These are phyloP conservation scores for Calocybe gangraenosa DNA, from an alignment of 768 basidiomycete species.

Conservation along the genomic window DNA sequence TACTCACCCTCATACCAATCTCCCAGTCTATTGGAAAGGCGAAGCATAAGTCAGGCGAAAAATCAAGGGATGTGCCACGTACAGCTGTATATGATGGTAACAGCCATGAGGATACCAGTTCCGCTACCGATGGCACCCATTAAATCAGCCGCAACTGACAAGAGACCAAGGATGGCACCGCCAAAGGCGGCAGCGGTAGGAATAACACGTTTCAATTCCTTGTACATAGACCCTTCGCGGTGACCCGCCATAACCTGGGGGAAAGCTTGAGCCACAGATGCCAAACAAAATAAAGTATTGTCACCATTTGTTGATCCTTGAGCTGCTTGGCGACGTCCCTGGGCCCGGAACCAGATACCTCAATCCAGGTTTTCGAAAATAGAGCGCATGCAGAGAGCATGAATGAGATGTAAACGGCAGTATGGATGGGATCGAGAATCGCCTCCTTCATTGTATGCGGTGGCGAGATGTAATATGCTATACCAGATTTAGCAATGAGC, in stretches of 20 bases:
- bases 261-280: not conserved
- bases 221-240: conserved; percentile 98
- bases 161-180: conserved; percentile 90
- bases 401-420: conserved; percentile 84
- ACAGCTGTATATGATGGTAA: conserved; percentile 96
- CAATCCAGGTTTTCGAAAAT: conserved; percentile 99
- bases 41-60: conserved; percentile 7
- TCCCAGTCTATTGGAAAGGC: conserved; percentile 70
- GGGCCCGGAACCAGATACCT: conserved; percentile 94
- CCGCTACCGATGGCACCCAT: conserved; percentile 96
- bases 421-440: conserved; percentile 91
- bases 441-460: conserved; percentile 91
- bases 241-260: conserved; percentile 85
- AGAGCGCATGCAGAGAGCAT: conserved; percentile 93
- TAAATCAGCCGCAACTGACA: conserved; percentile 89
- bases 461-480: conserved; percentile 97
- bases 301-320: conserved; percentile 97
- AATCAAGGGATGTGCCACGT: conserved; percentile 25
- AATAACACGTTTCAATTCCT: conserved; percentile 96
- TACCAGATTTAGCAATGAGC: conserved; percentile 82
- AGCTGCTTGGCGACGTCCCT: conserved; percentile 96
- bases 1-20: conserved; percentile 73
- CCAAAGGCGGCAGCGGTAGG: conserved; percentile 97
- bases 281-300: conserved; percentile 7
- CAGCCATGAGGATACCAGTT: conserved; percentile 95